Evolutionary conservation across 257 asterid genomes (phyloP), one percentile per base, ranked within the genome.

Genomic region (Ehretia macrophylla): DNA sequence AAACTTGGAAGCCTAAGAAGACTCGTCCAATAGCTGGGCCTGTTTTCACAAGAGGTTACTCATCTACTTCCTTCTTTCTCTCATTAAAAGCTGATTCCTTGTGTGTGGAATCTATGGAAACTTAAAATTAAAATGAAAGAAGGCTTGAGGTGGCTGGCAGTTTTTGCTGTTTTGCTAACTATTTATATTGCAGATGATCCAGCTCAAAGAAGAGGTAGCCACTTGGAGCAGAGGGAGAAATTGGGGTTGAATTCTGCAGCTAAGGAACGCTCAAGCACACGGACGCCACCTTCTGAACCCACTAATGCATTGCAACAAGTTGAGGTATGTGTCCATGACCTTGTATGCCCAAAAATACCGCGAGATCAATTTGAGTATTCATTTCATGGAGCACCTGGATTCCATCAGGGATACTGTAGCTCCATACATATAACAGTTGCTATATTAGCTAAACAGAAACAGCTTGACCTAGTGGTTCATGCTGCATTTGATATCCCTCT

Each of bases 1-100:
- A 67, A 82, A 86, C 89, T 60, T 93, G 99, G 97, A 93, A 81
- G 84, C 99, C 99, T 69, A 85, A 79, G 77, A 93, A 67, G 81
- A 76, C 49, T 62, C 99, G 74, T 42, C 39, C 85, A 37, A 89
- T 93, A 58, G 69, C 58, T 13, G 99, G 99, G 50, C 97, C 99
- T 44, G 63, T 65, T 47, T 74, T 76, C 51, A 74, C 68, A 58
- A 75, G 77, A 83, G 97, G 94, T 78, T 73, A 55, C 12, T 47
- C 32, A 23, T 53, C 71, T 27, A 17, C 11, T 65, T 27, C 66
- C 53, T 55, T 71, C 66, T 38, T 37, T 62, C 55, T 46, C 16
- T 53, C 49, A 56, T 58, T 50, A 40, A 56, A 51, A 23, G 11
- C 20, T 23, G 58, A 58, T 47, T 18, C 58, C 60, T 37, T 59